Evolutionary conservation across 768 basidiomycete genomes (phyloP), one percentile per base, ranked within the genome.

Genomic region (Rhodocollybia butyracea): DNA sequence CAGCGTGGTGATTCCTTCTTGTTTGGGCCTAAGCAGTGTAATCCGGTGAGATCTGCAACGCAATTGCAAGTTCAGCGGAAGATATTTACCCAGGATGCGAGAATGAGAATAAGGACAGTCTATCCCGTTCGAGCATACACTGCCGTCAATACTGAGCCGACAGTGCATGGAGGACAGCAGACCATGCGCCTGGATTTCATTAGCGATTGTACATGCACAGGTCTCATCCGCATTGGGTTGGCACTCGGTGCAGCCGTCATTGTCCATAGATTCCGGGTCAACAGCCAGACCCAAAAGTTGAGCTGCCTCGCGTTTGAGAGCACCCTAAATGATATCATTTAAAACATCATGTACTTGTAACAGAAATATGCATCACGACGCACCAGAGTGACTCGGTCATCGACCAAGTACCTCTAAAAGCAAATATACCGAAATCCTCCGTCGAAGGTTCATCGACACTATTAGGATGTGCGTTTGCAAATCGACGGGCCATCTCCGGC

Each of bases 81-180:
- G 58, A 17, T 17, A 66, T 65, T 36, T 6, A 32, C 21, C 31
- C n/a, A n/a, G n/a, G 64, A 15, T 11, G 41, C 31, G 5, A 10
- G 36, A 40, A 56, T 68, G 67, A 17, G 67, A 66, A 51, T 68
- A 68, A 3, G 64, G 62, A 53, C 67, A 68, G 1, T 11, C 4
- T 3, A 60, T 55, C 5, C 32, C 40, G 32, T 66, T 40, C 11
- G 41, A 5, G 34, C 67, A 68, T 15, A 4, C 17, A 19, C 57
- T 56, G 19, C 66, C 66, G 32, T 66, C 63, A 17, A 68, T 42
- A 2, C 54, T 54, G 45, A 64, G 60, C 11, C 67, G 63, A 45
- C 67, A 68, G 38, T 68, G 67, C 15, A 64, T 50, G 10, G 59
- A 64, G 2, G 58, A 59, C 24, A 55, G 62, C 5, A 66, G 59